Evolutionary conservation across 768 basidiomycete genomes (phyloP).

Genomic region (Mycena capillaripes): DNA sequence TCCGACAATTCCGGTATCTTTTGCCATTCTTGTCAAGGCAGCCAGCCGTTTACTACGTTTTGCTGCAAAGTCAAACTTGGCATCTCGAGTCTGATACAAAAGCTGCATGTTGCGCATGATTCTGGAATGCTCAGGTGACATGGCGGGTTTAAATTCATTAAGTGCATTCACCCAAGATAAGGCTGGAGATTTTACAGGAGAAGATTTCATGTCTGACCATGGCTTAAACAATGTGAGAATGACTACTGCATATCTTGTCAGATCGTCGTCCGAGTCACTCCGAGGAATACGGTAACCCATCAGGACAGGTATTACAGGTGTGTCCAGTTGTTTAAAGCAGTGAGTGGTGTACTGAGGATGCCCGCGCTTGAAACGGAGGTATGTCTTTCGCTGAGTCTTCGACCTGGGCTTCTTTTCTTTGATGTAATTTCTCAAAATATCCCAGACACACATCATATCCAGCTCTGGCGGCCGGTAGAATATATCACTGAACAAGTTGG

Average conservation of each 20-base stretch:
- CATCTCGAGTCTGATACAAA: not conserved
- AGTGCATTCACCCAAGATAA: too few species aligned
- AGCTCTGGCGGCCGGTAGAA: constrained; percentile 23
- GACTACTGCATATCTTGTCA: constrained; percentile 11
- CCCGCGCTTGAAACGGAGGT: too few species aligned
- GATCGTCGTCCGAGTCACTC: not conserved
- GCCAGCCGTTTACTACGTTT: not conserved
- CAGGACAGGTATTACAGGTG: too few species aligned
- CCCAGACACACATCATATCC: constrained; percentile 4
- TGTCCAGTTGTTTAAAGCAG: too few species aligned
- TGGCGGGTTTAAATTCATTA: too few species aligned
- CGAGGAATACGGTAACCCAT: too few species aligned
- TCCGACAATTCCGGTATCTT: too few species aligned
- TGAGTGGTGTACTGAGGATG: too few species aligned
- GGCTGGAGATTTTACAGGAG: not conserved
- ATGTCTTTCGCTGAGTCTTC: too few species aligned
- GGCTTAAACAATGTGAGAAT: constrained; percentile 16
- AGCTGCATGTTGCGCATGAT: constrained; percentile 2
- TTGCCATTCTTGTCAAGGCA: too few species aligned
- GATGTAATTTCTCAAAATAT: constrained; percentile 7
- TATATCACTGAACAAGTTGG: constrained; percentile 18
- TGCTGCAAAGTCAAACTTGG: constrained; percentile 21
- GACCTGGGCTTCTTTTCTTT: too few species aligned
- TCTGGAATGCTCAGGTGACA: too few species aligned
- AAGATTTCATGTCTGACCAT: not conserved